Evolutionary conservation across 2,329 filamentous ascomycete genomes (phyloP).

Genomic region (Epichloe amarillans): DNA sequence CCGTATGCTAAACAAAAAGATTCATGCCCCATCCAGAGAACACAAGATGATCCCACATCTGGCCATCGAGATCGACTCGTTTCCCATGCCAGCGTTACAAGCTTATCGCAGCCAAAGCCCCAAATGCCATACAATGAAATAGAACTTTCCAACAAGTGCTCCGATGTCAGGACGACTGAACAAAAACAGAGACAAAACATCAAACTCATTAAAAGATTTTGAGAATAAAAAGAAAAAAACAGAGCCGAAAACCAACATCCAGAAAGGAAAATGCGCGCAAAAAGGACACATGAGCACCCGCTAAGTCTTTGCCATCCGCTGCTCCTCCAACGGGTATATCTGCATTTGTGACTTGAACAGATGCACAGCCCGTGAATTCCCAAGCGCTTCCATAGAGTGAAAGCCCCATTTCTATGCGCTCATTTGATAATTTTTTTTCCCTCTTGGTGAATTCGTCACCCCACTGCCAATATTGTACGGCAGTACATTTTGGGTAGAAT

Average conservation of each 20-base stretch:
- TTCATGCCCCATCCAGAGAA: constrained; percentile 9
- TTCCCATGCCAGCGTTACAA: constrained; percentile 6
- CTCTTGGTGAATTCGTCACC: constrained; percentile 32
- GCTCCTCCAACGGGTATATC: constrained; percentile 17
- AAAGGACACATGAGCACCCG: constrained; percentile 18
- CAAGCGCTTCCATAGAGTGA: constrained; percentile 15
- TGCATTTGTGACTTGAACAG: constrained; percentile 24
- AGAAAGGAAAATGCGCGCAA: constrained; percentile 14
- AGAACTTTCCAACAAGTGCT: constrained; percentile 12
- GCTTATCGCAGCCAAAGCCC: not conserved
- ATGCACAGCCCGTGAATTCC: constrained; percentile 15
- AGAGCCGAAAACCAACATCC: not conserved
- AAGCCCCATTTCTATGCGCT: constrained; percentile 31
- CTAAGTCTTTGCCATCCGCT: constrained; percentile 22
- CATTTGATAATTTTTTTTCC: constrained; percentile 26
- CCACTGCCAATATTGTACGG: constrained; percentile 19
- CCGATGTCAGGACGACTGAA: not conserved
- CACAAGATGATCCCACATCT: constrained; percentile 9
- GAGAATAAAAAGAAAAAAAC: constrained; percentile 10
- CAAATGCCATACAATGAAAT: constrained; percentile 8
- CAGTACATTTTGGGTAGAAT: constrained; percentile 15
- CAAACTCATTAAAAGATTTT: constrained; percentile 19
- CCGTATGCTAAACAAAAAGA: constrained; percentile 15
- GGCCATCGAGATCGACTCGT: constrained; percentile 4
- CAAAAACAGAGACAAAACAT: constrained; percentile 11